Percentiles rank a stretch among this genome's conserved stretches.
Evolutionary conservation across 768 basidiomycete species (phyloP).

Genomic region (Xerocomellus chrysenteron): DNA sequence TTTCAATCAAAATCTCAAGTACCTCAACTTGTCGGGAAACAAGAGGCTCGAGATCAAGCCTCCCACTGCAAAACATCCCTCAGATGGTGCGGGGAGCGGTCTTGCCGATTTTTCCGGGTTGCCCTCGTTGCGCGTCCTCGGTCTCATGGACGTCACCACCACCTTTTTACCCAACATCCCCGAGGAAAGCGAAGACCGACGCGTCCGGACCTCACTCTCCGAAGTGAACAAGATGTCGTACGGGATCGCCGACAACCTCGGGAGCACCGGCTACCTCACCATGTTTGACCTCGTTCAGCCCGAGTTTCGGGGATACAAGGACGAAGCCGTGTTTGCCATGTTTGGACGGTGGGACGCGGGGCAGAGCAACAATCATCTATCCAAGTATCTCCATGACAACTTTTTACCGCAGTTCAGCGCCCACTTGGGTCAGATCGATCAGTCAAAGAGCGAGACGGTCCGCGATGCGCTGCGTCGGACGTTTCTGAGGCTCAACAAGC

Average conservation of each 20-base stretch:
- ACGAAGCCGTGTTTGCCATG: constrained; percentile 93
- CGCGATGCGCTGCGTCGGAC: constrained; percentile 81
- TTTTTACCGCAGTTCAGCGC: constrained; percentile 63
- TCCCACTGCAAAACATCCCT: constrained; percentile 29
- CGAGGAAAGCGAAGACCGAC: constrained; percentile 83
- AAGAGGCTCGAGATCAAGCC: constrained; percentile 95
- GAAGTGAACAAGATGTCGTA: constrained; percentile 92
- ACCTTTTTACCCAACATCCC: constrained; percentile 65
- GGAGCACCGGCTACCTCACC: constrained; percentile 71
- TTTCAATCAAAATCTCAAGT: constrained; percentile 89
- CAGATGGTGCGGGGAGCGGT: constrained; percentile 24
- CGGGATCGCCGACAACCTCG: constrained; percentile 92
- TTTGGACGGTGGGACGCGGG: constrained; percentile 74
- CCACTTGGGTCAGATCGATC: constrained; percentile 50
- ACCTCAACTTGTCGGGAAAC: constrained; percentile 97
- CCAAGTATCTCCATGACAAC: constrained; percentile 82
- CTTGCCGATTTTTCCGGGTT: constrained; percentile 87
- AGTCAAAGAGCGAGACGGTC: constrained; percentile 48
- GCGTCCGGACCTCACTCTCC: constrained; percentile 87
- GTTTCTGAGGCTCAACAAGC: constrained; percentile 85
- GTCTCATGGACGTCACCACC: constrained; percentile 94
- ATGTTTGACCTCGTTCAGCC: constrained; percentile 93
- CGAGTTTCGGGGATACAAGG: constrained; percentile 71
- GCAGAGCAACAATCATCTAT: constrained; percentile 61
- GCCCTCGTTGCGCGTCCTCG: constrained; percentile 81